Evolutionary conservation across 2,329 filamentous ascomycete species (phyloP), one percentile per base, ranked within the genome.

Genomic region (Pseudogymnoascus sp.): DNA sequence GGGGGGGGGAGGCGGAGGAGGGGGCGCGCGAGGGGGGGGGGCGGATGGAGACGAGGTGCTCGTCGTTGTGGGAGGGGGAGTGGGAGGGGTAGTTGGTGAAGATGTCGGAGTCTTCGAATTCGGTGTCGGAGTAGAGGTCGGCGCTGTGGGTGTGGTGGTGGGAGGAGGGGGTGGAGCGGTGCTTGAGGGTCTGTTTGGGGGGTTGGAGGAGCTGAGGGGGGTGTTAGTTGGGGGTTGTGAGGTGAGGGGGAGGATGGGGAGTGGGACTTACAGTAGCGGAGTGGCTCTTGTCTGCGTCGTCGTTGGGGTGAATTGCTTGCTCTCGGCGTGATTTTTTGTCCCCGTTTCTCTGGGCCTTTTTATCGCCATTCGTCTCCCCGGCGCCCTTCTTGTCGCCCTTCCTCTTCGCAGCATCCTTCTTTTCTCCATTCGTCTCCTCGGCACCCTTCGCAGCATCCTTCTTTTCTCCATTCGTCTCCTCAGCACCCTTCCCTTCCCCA

Each of bases 271-370:
- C n/a, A n/a, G n/a, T n/a, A n/a, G n/a, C n/a, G n/a, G n/a, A n/a
- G n/a, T n/a, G n/a, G n/a, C n/a, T n/a, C n/a, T n/a, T n/a, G n/a
- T n/a, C n/a, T n/a, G n/a, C n/a, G n/a, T n/a, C n/a, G n/a, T n/a
- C n/a, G n/a, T n/a, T n/a, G n/a, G n/a, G n/a, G 36, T 33, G 13
- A n/a, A 17, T 21, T 44, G 23, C 17, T n/a, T 10, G 33, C 60
- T 28, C 26, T 62, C 36, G 10, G 3, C 60, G n/a, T 61, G 28
- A 28, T 67, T 63, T 28, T 63, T 19, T 40, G 17, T 40, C 38
- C 7, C 38, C 38, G n/a, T 40, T 40, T n/a, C 38, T 17, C 8
- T 40, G 15, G 1, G 15, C 15, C 35, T 38, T 38, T 8, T 19
- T 40, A 40, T 19, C n/a, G n/a, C 36, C 36, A 38, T 17, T 38